Percentiles rank a stretch among this genome's conserved stretches.
Evolutionary conservation across 2,329 filamentous ascomycete genomes (phyloP).

Genomic region (Sphaerulina populicola): DNA sequence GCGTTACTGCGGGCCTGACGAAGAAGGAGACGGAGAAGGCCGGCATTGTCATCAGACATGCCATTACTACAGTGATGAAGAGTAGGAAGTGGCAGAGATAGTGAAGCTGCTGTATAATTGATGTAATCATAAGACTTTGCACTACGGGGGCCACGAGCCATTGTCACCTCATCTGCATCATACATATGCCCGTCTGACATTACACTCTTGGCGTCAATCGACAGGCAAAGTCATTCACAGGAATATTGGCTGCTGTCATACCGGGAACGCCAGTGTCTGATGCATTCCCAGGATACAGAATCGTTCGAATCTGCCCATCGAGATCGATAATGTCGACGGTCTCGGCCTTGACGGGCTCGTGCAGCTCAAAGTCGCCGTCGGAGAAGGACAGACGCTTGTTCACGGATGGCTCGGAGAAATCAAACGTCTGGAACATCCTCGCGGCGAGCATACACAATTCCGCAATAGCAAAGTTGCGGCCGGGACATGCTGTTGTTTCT

Average conservation of each 20-base stretch:
- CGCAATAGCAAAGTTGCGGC: conserved; percentile 8
- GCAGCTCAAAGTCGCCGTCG: conserved; percentile 4
- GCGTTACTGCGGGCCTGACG: conserved; percentile 74
- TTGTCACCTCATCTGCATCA: too few relatives aligned
- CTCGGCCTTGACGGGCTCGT: not conserved
- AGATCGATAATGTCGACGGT: conserved; percentile 5
- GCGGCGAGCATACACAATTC: conserved; percentile 10
- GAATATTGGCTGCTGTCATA: conserved; percentile 7
- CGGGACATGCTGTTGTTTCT: conserved; percentile 3
- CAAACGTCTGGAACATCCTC: conserved; percentile 4
- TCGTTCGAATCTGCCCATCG: not conserved
- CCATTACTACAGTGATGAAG: conserved; percentile 83
- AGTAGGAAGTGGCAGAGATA: conserved; percentile 30
- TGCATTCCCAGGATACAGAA: conserved; percentile 3
- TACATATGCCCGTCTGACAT: not conserved
- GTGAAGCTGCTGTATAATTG: not conserved
- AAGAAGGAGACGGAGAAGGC: conserved; percentile 97
- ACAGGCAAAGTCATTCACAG: conserved; percentile 4
- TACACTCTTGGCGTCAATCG: not conserved
- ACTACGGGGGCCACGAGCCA: too few relatives aligned
- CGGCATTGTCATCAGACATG: conserved; percentile 76
- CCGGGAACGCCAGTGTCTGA: conserved; percentile 3
- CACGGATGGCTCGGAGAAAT: conserved; percentile 2
- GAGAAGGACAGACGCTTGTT: not conserved
- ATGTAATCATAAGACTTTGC: too few relatives aligned